Evolutionary conservation across 805 yeast genomes (phyloP).

Genomic region (Clavispora asparagi): DNA sequence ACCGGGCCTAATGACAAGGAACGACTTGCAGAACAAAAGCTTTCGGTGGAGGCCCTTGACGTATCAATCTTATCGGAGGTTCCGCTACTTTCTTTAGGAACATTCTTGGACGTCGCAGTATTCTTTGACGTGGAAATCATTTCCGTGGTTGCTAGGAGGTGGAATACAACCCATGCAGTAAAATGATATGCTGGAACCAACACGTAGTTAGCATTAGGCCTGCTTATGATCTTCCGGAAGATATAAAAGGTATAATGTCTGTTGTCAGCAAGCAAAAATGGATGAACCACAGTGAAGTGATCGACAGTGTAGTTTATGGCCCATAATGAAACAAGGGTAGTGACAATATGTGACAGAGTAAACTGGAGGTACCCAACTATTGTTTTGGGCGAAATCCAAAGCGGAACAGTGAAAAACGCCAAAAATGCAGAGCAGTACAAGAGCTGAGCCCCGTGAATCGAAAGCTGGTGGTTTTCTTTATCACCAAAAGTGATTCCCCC

Average conservation of each 20-base stretch:
- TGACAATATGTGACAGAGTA: conserved; percentile 17
- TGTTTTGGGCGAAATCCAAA: conserved; percentile 53
- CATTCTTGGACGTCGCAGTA: not conserved
- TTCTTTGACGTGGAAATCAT: not conserved
- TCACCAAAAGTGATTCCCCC: conserved; percentile 92
- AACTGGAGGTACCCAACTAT: conserved; percentile 35
- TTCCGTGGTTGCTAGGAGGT: not conserved
- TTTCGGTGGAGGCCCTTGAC: no score
- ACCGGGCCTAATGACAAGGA: conserved; percentile 19
- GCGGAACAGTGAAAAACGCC: conserved; percentile 62
- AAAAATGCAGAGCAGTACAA: conserved; percentile 72
- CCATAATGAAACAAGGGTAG: conserved; percentile 12
- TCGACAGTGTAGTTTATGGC: conserved; percentile 45
- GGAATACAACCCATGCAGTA: conserved; percentile 28
- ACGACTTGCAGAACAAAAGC: no score
- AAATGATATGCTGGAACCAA: conserved; percentile 71
- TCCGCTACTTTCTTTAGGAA: no score
- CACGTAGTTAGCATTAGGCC: conserved; percentile 41
- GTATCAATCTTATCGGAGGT: no score
- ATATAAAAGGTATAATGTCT: conserved; percentile 90
- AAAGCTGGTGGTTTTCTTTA: conserved; percentile 72
- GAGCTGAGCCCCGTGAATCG: conserved; percentile 72
- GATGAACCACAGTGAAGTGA: conserved; percentile 72
- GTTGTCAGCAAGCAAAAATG: conserved; percentile 89
- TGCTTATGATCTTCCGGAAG: conserved; percentile 60